Percentiles rank a stretch among this genome's conserved stretches.
Evolutionary conservation across 23 red algal species (phyloP).

Genomic region (Gracilariopsis chorda): DNA sequence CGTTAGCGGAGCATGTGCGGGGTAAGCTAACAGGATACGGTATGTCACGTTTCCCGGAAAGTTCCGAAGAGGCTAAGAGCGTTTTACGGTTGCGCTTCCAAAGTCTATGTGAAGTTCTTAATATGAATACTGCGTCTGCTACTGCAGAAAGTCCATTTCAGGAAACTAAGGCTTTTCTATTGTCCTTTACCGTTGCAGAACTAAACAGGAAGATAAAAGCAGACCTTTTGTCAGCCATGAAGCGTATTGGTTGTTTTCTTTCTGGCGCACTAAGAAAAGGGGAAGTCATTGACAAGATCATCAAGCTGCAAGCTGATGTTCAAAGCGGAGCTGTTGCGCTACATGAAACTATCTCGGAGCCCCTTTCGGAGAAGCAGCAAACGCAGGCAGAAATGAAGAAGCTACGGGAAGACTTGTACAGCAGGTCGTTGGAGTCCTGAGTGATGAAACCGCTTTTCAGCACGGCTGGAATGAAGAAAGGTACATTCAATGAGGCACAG

Average conservation of each 20-base stretch:
- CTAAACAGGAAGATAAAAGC: background rate
- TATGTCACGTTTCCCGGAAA: background rate
- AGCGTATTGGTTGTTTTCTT: background rate
- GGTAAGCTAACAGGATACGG: background rate
- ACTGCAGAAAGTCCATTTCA: background rate
- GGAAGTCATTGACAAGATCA: background rate
- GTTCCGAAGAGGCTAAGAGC: background rate
- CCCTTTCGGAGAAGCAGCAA: background rate
- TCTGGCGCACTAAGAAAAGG: background rate
- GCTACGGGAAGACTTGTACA: background rate
- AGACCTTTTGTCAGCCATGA: background rate
- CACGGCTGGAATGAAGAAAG: conserved; percentile 14
- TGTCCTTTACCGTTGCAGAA: background rate
- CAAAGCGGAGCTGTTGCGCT: background rate
- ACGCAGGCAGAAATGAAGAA: background rate
- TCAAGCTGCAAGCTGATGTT: background rate
- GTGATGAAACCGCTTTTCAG: conserved; percentile 10
- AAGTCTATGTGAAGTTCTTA: background rate
- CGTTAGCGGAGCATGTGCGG: background rate
- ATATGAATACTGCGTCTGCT: background rate
- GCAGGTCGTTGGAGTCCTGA: background rate
- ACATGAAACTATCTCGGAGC: background rate
- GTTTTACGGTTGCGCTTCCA: background rate
- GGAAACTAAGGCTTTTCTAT: background rate
- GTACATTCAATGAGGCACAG: background rate